A percentile compares a stretch with the other conserved stretches of the same genome.
These are phyloP conservation scores for Phascolomyces articulosus DNA, from an alignment of 371 early-diverging fungal genomes.

Conservation along the genomic window DNA sequence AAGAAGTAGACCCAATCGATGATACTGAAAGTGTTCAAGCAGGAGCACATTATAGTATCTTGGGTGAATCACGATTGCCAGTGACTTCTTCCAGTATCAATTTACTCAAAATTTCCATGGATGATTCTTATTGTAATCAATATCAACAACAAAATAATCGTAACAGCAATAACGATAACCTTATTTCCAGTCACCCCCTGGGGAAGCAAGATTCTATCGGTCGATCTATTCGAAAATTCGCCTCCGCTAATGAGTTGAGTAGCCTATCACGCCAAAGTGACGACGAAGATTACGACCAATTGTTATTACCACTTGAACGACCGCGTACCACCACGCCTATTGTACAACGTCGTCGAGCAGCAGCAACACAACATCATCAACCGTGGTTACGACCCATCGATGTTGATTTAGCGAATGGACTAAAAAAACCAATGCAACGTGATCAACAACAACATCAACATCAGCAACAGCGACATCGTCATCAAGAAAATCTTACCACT, in stretches of 20 bases:
- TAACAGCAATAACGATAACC: too few relatives aligned
- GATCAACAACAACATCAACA: background rate
- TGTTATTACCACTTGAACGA: constrained; percentile 8
- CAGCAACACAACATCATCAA: background rate
- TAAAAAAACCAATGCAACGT: background rate
- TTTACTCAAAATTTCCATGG: constrained; percentile 1
- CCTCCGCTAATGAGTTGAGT: constrained; percentile 20
- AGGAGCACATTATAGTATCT: constrained; percentile 16
- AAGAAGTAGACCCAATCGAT: constrained; percentile 15
- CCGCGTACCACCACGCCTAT: constrained; percentile 23
- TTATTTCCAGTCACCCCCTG: background rate
- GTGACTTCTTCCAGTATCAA: constrained; percentile 18
- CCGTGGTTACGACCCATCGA: constrained; percentile 23
- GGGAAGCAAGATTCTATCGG: background rate
- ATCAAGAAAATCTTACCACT: constrained; percentile 8
- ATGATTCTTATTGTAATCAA: background rate
- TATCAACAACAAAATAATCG: background rate
- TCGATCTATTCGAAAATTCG: constrained; percentile 22
- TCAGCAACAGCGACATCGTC: background rate
- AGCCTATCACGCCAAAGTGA: constrained; percentile 8
- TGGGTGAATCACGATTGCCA: constrained; percentile 18
- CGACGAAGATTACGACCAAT: background rate
- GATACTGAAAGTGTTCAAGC: constrained; percentile 13
- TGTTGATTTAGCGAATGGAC: constrained; percentile 27
- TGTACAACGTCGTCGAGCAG: constrained; percentile 16